Base-by-base conservation (phyloP, 2,329 filamentous ascomycete genomes). In the Aspergillus unguis region DNA sequence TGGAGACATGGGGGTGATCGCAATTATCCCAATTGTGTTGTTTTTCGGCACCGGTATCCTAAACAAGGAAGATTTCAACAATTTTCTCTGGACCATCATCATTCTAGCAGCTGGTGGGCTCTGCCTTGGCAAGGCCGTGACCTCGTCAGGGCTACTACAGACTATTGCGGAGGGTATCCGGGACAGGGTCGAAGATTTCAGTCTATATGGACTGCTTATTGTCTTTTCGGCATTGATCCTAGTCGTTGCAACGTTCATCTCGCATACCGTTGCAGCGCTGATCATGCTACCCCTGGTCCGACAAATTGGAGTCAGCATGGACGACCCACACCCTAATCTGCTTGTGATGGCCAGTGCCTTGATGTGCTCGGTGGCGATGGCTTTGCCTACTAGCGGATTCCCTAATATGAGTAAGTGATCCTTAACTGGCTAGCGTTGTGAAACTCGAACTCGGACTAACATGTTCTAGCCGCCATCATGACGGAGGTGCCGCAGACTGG, bases 41-140 rank as follows among this genome's bases (percentile, higher is more conserved):
- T 99, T 99, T 80, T 99, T 99, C 64, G 94, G 94, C 50, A 92
- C 91, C 2, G 94, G 94, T 8, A 92, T 97, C 60, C 79, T 99
- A 31, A 97, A 92, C 44, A 99, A 97, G 74, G 94, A 97, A 73
- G 94, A 99, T 74, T 99, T 99, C 70, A 99, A 99, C 78, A 99
- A 99, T 72, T 99, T 99, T 72, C 87, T 96, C 36, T 99, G 94
- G 94, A 99, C 95, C 23, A 99, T 99, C 72, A 96, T 99, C 73
- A 97, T 99, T 65, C 85, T 99, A 23, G 94, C 94, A 0, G 92
- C 94, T 0, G 94, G 94, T 43, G 94, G 94, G 6, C 77, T 99
- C 32, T 91, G 91, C 1, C 84, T 99, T 0, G 94, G 94, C 52
- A 96, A 95, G 71, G 89, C 92, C 0, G 94, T 99, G 53, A 92